Base-by-base conservation (phyloP, 768 basidiomycete species). In the Russula sp. region DNA sequence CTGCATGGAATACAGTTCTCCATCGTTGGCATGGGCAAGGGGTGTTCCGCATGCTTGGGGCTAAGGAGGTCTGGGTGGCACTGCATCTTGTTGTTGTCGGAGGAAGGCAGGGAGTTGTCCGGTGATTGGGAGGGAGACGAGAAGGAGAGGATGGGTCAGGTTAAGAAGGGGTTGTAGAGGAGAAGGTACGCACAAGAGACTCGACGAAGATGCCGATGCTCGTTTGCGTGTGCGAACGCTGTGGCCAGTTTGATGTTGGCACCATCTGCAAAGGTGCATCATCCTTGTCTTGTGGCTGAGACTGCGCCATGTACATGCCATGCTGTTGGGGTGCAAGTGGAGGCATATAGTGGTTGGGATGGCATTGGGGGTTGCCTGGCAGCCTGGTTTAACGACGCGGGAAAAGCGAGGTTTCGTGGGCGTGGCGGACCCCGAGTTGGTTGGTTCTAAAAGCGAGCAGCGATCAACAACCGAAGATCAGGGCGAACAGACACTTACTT, bases 41-140 rank as follows among this genome's bases (percentile, higher is more conserved):
- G 67, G 6, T 49, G 55, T 54, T 62, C 65, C 20, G 69, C 65
- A 36, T 64, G 46, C 18, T 74, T 71, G 5, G 73, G 73, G 29
- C 72, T 74, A 18, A 74, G 67, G 10, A 74, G 60, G 34, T 69
- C 67, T 9, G 65, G 29, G 4, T 38, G 70, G 9, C 68, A 60
- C 16, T 66, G 66, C n/a, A 58, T 46, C 3, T 38, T 60, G 6
- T 62, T 42, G 3, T 45, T 42, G 3, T 45, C 55, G 0, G 70
- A 67, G 4, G 65, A 61, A 36, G 65, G 69, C 7, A 59, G 65
- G 1, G 65, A 68, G 20, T 64, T 38, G 0, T 58, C 67, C 0
- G 67, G 69, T 1, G 70, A 72, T 69, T 73, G 60, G 0, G 38
- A 50, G n/a, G 9, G 8, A 7, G 25, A 29, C n/a, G 42, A 43